Percentiles rank a stretch among this genome's conserved stretches.
phyloP scores from a whole-genome alignment of 441 rosid genomes.

The Melastoma candidum region DNA sequence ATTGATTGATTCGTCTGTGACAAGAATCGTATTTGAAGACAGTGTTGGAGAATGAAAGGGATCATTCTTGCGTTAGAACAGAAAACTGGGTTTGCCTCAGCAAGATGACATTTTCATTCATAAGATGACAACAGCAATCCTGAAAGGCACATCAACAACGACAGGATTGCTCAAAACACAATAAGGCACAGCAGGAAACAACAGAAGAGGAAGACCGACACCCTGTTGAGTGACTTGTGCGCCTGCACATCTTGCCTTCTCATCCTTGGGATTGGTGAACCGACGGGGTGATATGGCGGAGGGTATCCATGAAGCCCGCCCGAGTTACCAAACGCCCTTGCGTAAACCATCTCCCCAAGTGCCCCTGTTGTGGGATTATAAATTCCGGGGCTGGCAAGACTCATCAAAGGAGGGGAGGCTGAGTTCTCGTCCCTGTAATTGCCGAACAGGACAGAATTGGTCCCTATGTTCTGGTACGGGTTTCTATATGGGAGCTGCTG shows the following conservation, averaged over 20 bases:
- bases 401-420: conserved; percentile 22
- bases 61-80: no score
- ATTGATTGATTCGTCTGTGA: no score
- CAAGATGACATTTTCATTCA: no score
- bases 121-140: no score
- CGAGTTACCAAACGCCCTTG: conserved; percentile 38
- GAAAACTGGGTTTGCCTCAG: no score
- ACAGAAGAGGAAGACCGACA: conserved; percentile 40
- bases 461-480: no score
- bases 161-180: conserved; percentile 26
- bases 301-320: conserved; percentile 21
- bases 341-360: conserved; percentile 44
- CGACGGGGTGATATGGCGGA: conserved; percentile 6
- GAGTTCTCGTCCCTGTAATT: neutral
- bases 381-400: conserved; percentile 25
- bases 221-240: conserved; percentile 42
- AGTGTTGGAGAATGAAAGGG: no score
- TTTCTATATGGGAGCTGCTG: conserved; percentile 23
- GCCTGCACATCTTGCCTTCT: conserved; percentile 41
- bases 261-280: conserved; percentile 25
- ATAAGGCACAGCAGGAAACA: conserved; percentile 45
- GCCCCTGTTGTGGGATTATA: conserved; percentile 27
- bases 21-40: no score
- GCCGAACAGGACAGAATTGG: no score
- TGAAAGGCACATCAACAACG: conserved; percentile 3